A percentile compares a stretch with the other conserved stretches of the same genome.
phyloP scores from a whole-genome alignment of 2,329 filamentous ascomycete genomes.

The Beauveria caledonica region DNA sequence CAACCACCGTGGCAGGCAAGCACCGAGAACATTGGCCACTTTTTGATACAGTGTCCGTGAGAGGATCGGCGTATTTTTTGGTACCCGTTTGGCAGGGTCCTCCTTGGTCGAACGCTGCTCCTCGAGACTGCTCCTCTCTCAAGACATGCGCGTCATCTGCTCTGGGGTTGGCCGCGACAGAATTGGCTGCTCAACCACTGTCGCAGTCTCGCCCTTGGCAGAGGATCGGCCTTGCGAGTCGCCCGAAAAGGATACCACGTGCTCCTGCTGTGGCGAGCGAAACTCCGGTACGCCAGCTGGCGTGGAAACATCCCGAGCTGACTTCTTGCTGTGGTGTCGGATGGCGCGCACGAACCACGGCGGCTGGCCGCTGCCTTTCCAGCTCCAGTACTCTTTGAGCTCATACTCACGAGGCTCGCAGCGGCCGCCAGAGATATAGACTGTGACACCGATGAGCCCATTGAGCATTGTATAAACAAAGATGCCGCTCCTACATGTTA shows the following conservation, averaged over 20 bases:
- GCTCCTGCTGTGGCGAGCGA: constrained; percentile 8
- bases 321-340: constrained; percentile 13
- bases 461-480: constrained; percentile 46
- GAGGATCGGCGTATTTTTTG: too few relatives aligned
- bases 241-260: constrained; percentile 2
- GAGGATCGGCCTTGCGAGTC: constrained; percentile 17
- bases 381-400: constrained; percentile 48
- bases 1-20: constrained; percentile 5
- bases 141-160: constrained; percentile 6
- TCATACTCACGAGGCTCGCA: constrained; percentile 44
- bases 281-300: background rate
- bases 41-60: too few relatives aligned
- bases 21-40: too few relatives aligned
- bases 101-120: too few relatives aligned
- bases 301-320: background rate
- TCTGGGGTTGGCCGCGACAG: constrained; percentile 13
- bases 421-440: constrained; percentile 33
- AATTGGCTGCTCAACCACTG: constrained; percentile 14
- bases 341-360: constrained; percentile 40
- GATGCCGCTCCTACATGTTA: constrained; percentile 36
- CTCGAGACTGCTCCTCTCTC: background rate
- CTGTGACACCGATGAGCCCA: constrained; percentile 36
- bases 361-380: constrained; percentile 38
- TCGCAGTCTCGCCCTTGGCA: constrained; percentile 17
- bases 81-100: too few relatives aligned